Evolutionary conservation across 331 rosid species (phyloP), one percentile per base, ranked within the genome.

Genomic region (Rhamnella rubrinervis): DNA sequence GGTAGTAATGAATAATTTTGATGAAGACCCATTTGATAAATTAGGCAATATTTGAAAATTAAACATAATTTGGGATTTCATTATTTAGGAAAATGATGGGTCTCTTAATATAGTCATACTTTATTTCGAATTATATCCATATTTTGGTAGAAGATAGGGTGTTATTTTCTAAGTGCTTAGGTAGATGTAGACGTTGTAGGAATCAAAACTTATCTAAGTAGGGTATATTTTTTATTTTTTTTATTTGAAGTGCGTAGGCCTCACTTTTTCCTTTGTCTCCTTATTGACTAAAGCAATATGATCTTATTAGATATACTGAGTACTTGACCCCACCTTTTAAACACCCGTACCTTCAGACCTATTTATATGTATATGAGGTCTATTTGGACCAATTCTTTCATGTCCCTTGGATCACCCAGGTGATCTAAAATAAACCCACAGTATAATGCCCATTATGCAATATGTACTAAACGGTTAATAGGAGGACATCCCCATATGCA

Each of bases 191-290:
- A 70, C 44, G 18, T 59, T 6, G 20, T 60, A 25, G 58, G 66
- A 59, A 47, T 59, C n/a, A 59, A 47, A 47, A 59, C 58, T 60
- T 60, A 55, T 16, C 18, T 11, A 47, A 72, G 66, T 52, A 60
- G 64, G 64, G 55, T 72, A 55, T 40, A 21, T 53, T 62, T 23
- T 44, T 40, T 21, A 53, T 17, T 26, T 40, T 21, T 63, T 17
- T 26, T 35, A n/a, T 44, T 31, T 31, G 5, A n/a, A 25, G 65
- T 41, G 59, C n/a, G 28, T 47, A 15, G 64, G 49, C 15, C 70
- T 72, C 62, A 20, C 61, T 71, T 53, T 53, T 57, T 55, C 25
- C 49, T 25, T 25, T 72, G 56, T 53, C 63, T 28, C 57, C 47
- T 44, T 28, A 38, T 55, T 8, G 23, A 28, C 23, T 28, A 19